These are phyloP conservation scores for Aspergillus pseudoviridinutans DNA, from an alignment of 2,329 filamentous ascomycete genomes.

Conservation along the genomic window DNA sequence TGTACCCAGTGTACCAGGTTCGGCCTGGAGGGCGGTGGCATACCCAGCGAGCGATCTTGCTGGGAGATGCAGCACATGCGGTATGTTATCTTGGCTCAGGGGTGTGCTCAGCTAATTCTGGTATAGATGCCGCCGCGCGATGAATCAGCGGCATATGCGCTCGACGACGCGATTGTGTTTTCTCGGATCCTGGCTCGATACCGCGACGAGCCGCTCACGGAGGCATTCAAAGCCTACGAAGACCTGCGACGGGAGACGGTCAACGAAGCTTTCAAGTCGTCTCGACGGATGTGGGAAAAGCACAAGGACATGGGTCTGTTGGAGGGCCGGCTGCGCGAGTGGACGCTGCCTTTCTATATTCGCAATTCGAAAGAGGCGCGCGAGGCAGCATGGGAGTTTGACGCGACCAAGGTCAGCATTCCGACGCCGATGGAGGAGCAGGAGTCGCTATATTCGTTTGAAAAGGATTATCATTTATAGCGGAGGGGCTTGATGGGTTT, in stretches of 20 bases:
- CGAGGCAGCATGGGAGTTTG: conserved; percentile 33
- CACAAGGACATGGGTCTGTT: conserved; percentile 38
- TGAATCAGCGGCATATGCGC: conserved; percentile 43
- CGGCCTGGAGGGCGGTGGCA: conserved; percentile 37
- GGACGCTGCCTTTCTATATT: conserved; percentile 35
- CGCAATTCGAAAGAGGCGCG: conserved; percentile 24
- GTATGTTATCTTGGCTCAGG: conserved; percentile 29
- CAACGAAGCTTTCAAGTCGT: conserved; percentile 37
- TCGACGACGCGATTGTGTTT: conserved; percentile 45
- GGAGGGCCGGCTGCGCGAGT: conserved; percentile 35
- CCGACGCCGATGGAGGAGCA: conserved; percentile 23
- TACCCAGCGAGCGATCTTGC: conserved; percentile 37
- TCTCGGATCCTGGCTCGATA: conserved; percentile 36
- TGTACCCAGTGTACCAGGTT: conserved; percentile 45
- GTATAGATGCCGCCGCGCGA: conserved; percentile 45
- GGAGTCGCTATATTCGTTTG: conserved; percentile 22
- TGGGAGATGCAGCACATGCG: conserved; percentile 48
- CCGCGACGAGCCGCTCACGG: conserved; percentile 26
- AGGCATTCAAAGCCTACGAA: conserved; percentile 38
- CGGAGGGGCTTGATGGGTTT: background rate
- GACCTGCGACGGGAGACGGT: conserved; percentile 34
- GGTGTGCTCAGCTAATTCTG: conserved; percentile 6
- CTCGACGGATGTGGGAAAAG: conserved; percentile 37
- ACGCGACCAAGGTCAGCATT: conserved; percentile 31
- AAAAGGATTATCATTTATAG: conserved; percentile 15